Evolutionary conservation across 1,284 basidiomycete species (phyloP), one percentile per base, ranked within the genome.

Genomic region (Ceratobasidium sp.): DNA sequence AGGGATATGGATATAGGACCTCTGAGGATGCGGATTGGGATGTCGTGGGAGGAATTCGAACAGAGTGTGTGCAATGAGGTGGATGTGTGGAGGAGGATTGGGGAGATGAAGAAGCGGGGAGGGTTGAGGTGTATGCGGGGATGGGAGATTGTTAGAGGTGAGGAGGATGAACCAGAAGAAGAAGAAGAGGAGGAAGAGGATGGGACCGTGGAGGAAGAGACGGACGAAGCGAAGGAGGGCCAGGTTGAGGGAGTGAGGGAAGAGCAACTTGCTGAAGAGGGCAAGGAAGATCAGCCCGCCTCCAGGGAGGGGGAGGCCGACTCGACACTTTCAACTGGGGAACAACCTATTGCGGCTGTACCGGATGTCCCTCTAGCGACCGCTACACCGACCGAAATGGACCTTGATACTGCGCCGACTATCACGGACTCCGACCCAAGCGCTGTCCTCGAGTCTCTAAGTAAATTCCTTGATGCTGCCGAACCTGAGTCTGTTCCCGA

Each of bases 131-230:
- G 89, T 7, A 82, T 82, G 0, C 87, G 90, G 79, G 87, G 96
- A 56, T 91, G 93, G 1, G 85, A 85, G 62, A 91, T 90, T 80
- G 83, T 98, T 19, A 86, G 89, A 74, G 86, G 83, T n/a, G 91
- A 97, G 81, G 98, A 95, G 90, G 93, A 94, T 75, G 86, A 85
- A 47, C 84, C 89, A 48, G 87, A 87, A 48, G 86, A 87, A 31
- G 83, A 82, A 64, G 86, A 86, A 50, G 85, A 86, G 64, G 36
- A 11, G 36, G 81, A 82, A 41, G 77, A 82, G 19, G 76, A 89
- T 83, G 84, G 84, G 36, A 83, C 82, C 73, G 92, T 91, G 75
- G 92, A 92, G 63, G 89, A 87, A 79, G n/a, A n/a, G n/a, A n/a
- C 91, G 75, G 92, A 92, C 62, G 89, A 87, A 87, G 88, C 4